Evolutionary conservation across 192 early-diverging fungal genomes (phyloP).

Genomic region (Coemansia erecta): DNA sequence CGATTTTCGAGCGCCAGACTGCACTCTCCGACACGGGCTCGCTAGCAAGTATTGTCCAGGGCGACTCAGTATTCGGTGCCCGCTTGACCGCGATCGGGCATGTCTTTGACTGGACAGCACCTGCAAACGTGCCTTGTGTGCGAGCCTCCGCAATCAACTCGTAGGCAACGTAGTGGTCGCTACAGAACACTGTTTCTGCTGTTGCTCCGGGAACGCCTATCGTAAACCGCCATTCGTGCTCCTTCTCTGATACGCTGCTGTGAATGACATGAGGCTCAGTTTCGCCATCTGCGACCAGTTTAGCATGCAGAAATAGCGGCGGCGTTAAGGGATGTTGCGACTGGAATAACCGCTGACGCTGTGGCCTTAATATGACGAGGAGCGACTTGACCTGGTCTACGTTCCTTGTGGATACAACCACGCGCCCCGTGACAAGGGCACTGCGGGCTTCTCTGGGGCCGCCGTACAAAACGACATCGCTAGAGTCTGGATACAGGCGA

Average conservation of each 20-base stretch:
- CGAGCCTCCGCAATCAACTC: conserved; percentile 39
- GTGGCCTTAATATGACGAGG: conserved; percentile 34
- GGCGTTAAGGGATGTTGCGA: conserved; percentile 23
- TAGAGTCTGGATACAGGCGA: conserved; percentile 21
- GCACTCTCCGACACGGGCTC: conserved; percentile 32
- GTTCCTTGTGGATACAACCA: conserved; percentile 18
- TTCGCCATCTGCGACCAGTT: conserved; percentile 19
- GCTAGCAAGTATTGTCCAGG: conserved; percentile 27
- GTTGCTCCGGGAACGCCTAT: conserved; percentile 31
- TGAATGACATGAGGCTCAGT: conserved; percentile 16
- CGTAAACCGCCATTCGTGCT: conserved; percentile 39
- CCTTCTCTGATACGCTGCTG: conserved; percentile 6
- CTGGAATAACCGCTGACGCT: conserved; percentile 37
- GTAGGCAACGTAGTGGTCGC: conserved; percentile 31
- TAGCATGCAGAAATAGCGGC: conserved; percentile 11
- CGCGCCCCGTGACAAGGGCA: conserved; percentile 32
- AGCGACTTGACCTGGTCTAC: conserved; percentile 24
- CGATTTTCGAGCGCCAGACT: conserved; percentile 27
- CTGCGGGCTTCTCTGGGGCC: conserved; percentile 32
- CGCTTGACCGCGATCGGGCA: conserved; percentile 34
- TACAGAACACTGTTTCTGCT: conserved; percentile 30
- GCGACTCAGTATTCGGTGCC: conserved; percentile 26
- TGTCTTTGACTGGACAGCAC: conserved; percentile 21
- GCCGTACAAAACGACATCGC: conserved; percentile 33
- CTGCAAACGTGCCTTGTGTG: conserved; percentile 7